A percentile compares a stretch with the other conserved stretches of the same genome.
phyloP scores from a whole-genome alignment of 371 early-diverging fungal genomes.

The Conidiobolus incongruus region DNA sequence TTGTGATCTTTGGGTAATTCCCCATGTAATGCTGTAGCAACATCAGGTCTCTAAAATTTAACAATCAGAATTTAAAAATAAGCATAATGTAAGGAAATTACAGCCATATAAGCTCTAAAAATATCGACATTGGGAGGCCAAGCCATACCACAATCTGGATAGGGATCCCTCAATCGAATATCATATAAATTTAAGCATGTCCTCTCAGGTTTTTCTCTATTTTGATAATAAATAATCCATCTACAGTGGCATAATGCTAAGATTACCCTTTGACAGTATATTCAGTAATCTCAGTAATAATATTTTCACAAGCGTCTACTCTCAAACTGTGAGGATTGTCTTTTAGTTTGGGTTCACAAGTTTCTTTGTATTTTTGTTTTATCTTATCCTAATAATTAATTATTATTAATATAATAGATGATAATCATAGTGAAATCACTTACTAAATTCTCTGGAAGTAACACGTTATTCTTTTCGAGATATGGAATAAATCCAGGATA shows the following conservation, averaged over 20 bases:
- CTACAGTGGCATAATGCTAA: no score
- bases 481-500: constrained; percentile 28
- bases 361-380: background rate
- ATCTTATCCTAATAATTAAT: background rate
- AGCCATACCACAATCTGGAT: constrained; percentile 35
- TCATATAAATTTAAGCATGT: constrained; percentile 65
- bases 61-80: background rate
- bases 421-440: background rate
- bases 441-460: constrained; percentile 15
- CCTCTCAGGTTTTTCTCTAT: background rate
- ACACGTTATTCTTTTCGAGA: constrained; percentile 15
- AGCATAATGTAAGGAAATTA: background rate
- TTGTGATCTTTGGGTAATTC: background rate
- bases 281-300: background rate
- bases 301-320: constrained; percentile 3
- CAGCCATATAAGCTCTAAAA: background rate
- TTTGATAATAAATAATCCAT: background rate
- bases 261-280: background rate
- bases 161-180: constrained; percentile 35
- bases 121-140: constrained; percentile 35
- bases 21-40: background rate
- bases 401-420: background rate
- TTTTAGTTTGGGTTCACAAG: constrained; percentile 1
- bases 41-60: background rate
- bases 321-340: background rate